Conservation (phyloP, 2,329 filamentous ascomycete species). For the Ophiocordyceps australis region DNA sequence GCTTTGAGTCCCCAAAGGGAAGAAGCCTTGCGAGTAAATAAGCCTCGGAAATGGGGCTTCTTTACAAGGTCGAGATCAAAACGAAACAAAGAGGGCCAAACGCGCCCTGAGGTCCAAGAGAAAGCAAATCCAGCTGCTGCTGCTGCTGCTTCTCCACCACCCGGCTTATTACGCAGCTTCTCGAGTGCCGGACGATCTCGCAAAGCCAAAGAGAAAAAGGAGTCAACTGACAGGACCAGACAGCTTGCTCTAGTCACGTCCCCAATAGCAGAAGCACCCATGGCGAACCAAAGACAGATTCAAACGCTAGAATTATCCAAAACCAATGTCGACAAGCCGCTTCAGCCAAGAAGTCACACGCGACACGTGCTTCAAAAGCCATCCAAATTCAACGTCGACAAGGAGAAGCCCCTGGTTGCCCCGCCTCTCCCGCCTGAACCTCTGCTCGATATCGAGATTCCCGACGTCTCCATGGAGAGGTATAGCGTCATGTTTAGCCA, state of each 20-base stretch:
- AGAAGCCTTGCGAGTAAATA: constrained; percentile 5
- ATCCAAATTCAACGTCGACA: not conserved
- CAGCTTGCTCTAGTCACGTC: not conserved
- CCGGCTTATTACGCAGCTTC: not conserved
- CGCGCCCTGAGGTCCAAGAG: constrained; percentile 13
- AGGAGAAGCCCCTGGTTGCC: not conserved
- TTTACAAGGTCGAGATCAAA: constrained; percentile 25
- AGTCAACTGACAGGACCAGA: not conserved
- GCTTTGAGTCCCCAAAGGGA: no score
- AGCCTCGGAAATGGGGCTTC: no score
- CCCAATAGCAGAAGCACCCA: constrained; percentile 1
- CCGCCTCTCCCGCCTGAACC: constrained; percentile 3
- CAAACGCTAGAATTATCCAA: no score
- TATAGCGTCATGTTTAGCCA: constrained; percentile 89
- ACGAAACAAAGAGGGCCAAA: constrained; percentile 16
- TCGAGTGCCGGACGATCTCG: not conserved
- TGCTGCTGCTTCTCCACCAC: no score
- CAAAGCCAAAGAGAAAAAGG: no score
- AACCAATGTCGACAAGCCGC: not conserved
- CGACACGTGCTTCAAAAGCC: no score
- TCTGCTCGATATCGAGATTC: constrained; percentile 61
- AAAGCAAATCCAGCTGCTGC: constrained; percentile 2
- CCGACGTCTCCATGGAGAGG: constrained; percentile 62
- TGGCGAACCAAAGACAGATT: no score
- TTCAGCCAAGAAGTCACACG: not conserved